Percentiles rank a stretch among this genome's conserved stretches.
phyloP scores from a whole-genome alignment of 768 basidiomycete genomes.

The Pleurotus tuoliensis region DNA sequence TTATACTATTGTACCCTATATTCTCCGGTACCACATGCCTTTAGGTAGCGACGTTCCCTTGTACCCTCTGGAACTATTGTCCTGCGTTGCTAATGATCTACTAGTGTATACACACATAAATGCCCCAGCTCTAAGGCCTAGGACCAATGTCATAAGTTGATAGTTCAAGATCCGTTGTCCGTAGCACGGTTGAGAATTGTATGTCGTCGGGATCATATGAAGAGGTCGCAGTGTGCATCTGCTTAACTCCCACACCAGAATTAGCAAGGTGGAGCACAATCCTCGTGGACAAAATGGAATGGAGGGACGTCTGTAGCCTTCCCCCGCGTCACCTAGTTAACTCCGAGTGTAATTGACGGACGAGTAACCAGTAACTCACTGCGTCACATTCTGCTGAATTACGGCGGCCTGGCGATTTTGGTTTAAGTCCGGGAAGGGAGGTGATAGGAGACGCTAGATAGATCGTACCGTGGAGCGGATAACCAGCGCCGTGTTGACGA shows the following conservation, averaged over 20 bases:
- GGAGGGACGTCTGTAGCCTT: conserved; percentile 2
- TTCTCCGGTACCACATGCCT: too few species aligned
- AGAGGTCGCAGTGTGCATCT: neutral
- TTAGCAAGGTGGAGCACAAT: conserved; percentile 2
- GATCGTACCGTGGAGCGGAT: neutral
- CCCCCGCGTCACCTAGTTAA: neutral
- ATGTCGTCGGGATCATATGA: neutral
- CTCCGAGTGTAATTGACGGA: too few species aligned
- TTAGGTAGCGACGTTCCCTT: too few species aligned
- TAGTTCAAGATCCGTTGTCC: neutral
- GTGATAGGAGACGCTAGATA: too few species aligned
- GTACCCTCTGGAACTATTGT: too few species aligned
- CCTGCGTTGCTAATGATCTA: too few species aligned
- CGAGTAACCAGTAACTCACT: neutral
- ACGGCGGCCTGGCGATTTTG: neutral
- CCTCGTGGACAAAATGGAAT: conserved; percentile 3
- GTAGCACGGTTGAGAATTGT: neutral
- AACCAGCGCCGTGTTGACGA: neutral
- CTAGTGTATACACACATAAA: too few species aligned
- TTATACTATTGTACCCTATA: too few species aligned
- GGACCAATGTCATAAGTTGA: neutral
- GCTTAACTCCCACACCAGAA: conserved; percentile 1
- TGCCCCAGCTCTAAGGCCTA: too few species aligned
- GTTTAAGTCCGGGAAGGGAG: too few species aligned
- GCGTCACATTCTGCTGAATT: neutral